Conservation (phyloP, 2,329 filamentous ascomycete species). For the Malbranchea cinnamomea region DNA sequence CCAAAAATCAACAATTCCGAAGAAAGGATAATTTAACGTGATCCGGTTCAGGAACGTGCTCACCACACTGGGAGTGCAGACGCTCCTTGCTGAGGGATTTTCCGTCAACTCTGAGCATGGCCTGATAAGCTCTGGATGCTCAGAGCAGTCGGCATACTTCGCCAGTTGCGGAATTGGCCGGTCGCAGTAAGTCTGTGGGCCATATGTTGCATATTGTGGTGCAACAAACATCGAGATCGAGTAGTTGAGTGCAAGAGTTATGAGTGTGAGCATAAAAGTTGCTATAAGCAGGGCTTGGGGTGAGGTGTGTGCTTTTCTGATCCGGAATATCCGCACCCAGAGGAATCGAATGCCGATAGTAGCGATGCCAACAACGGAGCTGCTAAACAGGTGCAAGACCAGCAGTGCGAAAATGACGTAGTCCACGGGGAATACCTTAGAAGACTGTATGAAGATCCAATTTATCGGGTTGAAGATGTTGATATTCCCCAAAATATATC, state of each 20-base stretch:
- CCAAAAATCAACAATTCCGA: conserved; percentile 89
- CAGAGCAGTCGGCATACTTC: conserved; percentile 58
- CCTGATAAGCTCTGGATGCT: conserved; percentile 53
- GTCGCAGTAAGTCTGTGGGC: conserved; percentile 87
- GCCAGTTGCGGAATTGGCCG: conserved; percentile 47
- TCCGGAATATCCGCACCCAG: conserved; percentile 86
- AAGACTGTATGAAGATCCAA: conserved; percentile 68
- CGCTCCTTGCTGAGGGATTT: conserved; percentile 54
- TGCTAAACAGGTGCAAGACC: conserved; percentile 74
- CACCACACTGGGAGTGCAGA: conserved; percentile 83
- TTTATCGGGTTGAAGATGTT: conserved; percentile 94
- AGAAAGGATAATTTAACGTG: conserved; percentile 87
- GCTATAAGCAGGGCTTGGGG: conserved; percentile 85
- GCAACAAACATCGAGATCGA: conserved; percentile 85
- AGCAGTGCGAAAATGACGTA: conserved; percentile 79
- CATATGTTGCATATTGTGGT: conserved; percentile 87
- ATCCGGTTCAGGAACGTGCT: conserved; percentile 88
- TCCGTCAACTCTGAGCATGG: conserved; percentile 66
- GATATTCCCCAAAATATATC: conserved; percentile 76
- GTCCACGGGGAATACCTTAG: conserved; percentile 77
- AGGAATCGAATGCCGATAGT: conserved; percentile 87
- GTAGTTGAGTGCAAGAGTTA: conserved; percentile 85
- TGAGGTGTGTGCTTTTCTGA: conserved; percentile 74
- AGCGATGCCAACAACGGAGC: conserved; percentile 74
- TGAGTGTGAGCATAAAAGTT: conserved; percentile 79